Base-by-base conservation (phyloP, 805 yeast species). In the Wickerhamiella brachini region DNA sequence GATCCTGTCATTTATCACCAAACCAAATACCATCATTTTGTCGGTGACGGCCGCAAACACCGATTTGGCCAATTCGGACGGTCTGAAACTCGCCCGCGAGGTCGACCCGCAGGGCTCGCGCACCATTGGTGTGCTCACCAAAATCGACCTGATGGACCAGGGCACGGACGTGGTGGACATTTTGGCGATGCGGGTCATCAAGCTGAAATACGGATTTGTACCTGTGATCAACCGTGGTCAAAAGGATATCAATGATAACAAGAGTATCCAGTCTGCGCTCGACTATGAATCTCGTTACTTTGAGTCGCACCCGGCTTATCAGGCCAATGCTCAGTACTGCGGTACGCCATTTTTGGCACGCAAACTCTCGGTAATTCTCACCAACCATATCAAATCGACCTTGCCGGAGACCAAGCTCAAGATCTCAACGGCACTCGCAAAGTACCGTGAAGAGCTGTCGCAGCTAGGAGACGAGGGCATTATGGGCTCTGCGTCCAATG, bases 191-290 rank as follows among this genome's bases (percentile, higher is more conserved):
- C 77, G 96, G 66, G 95, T 93, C 48, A 89, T 93, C 62, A 97
- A 97, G 13, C 77, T 93, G 62, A 78, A 96, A 69, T 83, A 86
- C 54, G 98, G 98, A 52, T 93, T 90, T 63, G 94, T 89, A 53
- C 97, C 98, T 2, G 98, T 93, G 50, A 88, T 89, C 61, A 88
- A 88, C 70, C 81, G 98, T 71, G 96, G 97, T 61, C 98, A 93
- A 72, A 86, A 84, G 64, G 98, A 93, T 71, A 93, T 93, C 63
- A 95, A 90, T 69, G 68, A 70, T 55, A 81, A 81, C 64, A 90
- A 90, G 67, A 81, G 95, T 15, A 90, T 93, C 60, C 78, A 89
- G 65, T 83, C 80, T 41, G 97, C 98, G 1, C 73, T 93, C 58
- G 74, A 76, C 43, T 86, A 84, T 65, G 98, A 93, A 71, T 76